These are phyloP conservation scores for Cercospora sojina DNA, from an alignment of 2,329 filamentous ascomycete genomes.

Conservation along the genomic window DNA sequence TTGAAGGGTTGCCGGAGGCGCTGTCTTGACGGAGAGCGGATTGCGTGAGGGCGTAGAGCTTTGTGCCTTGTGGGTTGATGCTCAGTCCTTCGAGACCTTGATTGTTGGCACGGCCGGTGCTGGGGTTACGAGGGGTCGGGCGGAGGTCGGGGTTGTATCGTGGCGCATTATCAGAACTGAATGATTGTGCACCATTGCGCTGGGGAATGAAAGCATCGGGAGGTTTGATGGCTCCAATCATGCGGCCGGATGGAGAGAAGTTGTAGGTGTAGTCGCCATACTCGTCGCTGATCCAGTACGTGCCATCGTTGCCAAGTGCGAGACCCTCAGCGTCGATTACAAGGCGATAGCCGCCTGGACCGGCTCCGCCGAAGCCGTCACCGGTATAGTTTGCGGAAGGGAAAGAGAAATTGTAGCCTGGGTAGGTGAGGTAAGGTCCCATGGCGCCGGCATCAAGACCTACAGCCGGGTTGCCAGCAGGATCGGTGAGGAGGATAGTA, in stretches of 20 bases:
- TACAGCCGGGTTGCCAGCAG: slow-evolving; percentile 61
- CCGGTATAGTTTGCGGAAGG: slow-evolving; percentile 64
- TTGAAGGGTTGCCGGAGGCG: slow-evolving; percentile 54
- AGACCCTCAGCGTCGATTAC: slow-evolving; percentile 67
- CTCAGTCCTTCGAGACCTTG: slow-evolving; percentile 73
- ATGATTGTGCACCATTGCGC: slow-evolving; percentile 60
- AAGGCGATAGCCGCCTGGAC: slow-evolving; percentile 60
- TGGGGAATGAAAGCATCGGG: slow-evolving; percentile 64
- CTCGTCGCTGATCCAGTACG: slow-evolving; percentile 70
- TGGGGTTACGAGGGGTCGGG: slow-evolving; percentile 57
- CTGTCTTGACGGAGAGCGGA: slow-evolving; percentile 64
- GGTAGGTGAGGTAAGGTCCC: slow-evolving; percentile 53
- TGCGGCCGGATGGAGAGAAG: slow-evolving; percentile 58
- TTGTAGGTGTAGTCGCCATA: slow-evolving; percentile 65
- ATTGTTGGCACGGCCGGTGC: slow-evolving; percentile 67
- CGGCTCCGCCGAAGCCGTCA: slow-evolving; percentile 64
- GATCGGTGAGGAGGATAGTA: slow-evolving; percentile 64
- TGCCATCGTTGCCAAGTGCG: slow-evolving; percentile 58
- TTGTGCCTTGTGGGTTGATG: slow-evolving; percentile 61
- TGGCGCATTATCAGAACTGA: slow-evolving; percentile 64
- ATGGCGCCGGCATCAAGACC: slow-evolving; percentile 61
- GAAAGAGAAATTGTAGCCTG: slow-evolving; percentile 57
- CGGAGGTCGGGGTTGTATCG: slow-evolving; percentile 54
- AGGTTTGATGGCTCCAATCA: slow-evolving; percentile 64
- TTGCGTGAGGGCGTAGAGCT: slow-evolving; percentile 65